Conservation (phyloP, 345 rosid genomes). For the Hypericum perforatum region DNA sequence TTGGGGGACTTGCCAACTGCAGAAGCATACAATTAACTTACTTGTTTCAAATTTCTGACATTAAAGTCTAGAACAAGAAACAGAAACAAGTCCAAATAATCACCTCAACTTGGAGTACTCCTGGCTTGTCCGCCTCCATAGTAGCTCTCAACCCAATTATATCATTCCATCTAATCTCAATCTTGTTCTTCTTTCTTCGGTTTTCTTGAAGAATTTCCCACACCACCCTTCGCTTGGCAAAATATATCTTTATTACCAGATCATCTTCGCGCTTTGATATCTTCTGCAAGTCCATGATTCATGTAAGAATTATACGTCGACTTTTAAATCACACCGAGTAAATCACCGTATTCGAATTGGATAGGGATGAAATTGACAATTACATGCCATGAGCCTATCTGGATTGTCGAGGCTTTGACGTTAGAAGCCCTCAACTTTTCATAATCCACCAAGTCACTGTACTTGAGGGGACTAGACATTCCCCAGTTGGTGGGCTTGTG, state of each 20-base stretch:
- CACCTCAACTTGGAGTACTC: constrained; percentile 30
- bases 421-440: too few species aligned
- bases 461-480: too few species aligned
- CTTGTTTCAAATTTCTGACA: too few species aligned
- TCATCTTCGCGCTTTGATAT: constrained; percentile 25
- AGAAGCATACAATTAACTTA: neutral
- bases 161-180: constrained; percentile 31
- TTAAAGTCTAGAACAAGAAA: neutral
- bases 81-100: neutral
- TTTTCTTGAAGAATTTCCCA: constrained; percentile 42
- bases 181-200: constrained; percentile 26
- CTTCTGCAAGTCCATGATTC: constrained; percentile 18
- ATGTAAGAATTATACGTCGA: too few species aligned
- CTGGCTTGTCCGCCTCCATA: constrained; percentile 13
- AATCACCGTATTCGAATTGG: too few species aligned
- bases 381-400: neutral
- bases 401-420: too few species aligned
- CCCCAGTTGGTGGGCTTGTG: too few species aligned
- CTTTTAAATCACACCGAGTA: too few species aligned
- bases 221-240: constrained; percentile 42
- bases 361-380: neutral
- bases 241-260: constrained; percentile 50
- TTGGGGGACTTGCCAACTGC: constrained; percentile 33
- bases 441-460: too few species aligned
- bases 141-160: constrained; percentile 21